These are phyloP conservation scores for Vigna radiata DNA, from an alignment of 306 rosid genomes.

Conservation along the genomic window DNA sequence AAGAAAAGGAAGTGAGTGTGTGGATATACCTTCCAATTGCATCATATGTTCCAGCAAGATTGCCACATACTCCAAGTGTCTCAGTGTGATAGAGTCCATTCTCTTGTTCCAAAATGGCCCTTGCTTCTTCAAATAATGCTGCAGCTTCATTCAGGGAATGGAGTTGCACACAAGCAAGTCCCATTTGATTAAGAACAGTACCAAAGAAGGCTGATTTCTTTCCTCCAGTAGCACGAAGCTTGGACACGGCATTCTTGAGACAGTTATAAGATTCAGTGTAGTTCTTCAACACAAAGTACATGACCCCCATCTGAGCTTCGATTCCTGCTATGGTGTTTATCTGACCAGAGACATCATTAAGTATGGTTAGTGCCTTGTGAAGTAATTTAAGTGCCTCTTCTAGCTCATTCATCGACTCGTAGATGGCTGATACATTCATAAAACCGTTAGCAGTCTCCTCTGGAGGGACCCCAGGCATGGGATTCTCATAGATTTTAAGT, in stretches of 20 bases:
- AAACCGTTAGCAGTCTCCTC: slow-evolving; percentile 91
- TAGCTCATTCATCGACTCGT: slow-evolving; percentile 86
- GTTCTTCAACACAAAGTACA: slow-evolving; percentile 75
- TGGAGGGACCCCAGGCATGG: slow-evolving; percentile 65
- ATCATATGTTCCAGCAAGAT: slow-evolving; percentile 95
- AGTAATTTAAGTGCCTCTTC: slow-evolving; percentile 79
- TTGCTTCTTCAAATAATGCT: slow-evolving; percentile 86
- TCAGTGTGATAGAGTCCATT: slow-evolving; percentile 85
- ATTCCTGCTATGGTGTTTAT: slow-evolving; percentile 85
- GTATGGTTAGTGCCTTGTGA: slow-evolving; percentile 68
- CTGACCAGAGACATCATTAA: slow-evolving; percentile 78
- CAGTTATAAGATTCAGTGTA: slow-evolving; percentile 74
- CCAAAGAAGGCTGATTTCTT: slow-evolving; percentile 92
- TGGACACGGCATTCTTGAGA: slow-evolving; percentile 68
- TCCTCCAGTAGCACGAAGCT: slow-evolving; percentile 83
- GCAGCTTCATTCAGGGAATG: slow-evolving; percentile 69
- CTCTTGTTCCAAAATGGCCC: slow-evolving; percentile 67
- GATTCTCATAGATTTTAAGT: slow-evolving; percentile 86
- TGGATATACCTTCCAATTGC: slow-evolving; percentile 85
- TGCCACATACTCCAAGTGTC: slow-evolving; percentile 92
- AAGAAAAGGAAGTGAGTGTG: neutral
- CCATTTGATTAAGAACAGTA: slow-evolving; percentile 90
- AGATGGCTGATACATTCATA: slow-evolving; percentile 81
- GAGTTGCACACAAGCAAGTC: slow-evolving; percentile 85
- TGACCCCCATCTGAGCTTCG: slow-evolving; percentile 96